Evolutionary conservation across 495 filamentous ascomycete genomes (phyloP), one percentile per base, ranked within the genome.

Genomic region (Xylaria sp.): DNA sequence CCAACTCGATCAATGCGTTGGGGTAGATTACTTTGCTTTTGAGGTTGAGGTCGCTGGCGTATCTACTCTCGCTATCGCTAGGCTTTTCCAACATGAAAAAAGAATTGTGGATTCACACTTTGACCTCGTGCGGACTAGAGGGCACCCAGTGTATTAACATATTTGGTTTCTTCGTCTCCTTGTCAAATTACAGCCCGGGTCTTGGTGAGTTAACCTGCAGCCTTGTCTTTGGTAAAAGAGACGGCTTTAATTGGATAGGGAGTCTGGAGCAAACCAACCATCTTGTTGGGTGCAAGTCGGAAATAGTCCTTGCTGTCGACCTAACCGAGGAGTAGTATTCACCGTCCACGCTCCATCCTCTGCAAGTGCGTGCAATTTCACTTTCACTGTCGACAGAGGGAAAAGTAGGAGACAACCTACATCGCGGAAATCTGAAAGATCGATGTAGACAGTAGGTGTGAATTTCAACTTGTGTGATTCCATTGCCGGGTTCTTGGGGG

Each of bases 91-190:
- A 91, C 76, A 92, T 93, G 88, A 99, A 98, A 5, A 99, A 87
- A 9, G 89, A 82, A 77, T 97, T 92, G 80, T 94, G 91, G 33
- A 95, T 82, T 50, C 95, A 90, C 59, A 90, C 92, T 78, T 95
- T 92, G n/a, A 91, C 92, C 73, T 88, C 88, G n/a, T 77, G 81
- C 24, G 93, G 87, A 5, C 91, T 91, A 24, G 86, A 87, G 57
- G 90, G 79, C 2, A 97, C 92, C 95, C 95, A 98, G 74, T 97
- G 94, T 78, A 99, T 97, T 79, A 90, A 94, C 0, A 91, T 90
- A 81, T 95, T 97, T 67, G 93, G 93, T 81, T 94, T 95, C 83
- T 92, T 92, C 72, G 85, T 88, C 67, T 91, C 89, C 69, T 86
- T 87, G 69, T 91, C 90, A 63, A 87, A 90, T 9, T 9, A 84